A percentile compares a stretch with the other conserved stretches of the same genome.
phyloP scores from a whole-genome alignment of 306 rosid species.

The Sphenostylis stenocarpa region DNA sequence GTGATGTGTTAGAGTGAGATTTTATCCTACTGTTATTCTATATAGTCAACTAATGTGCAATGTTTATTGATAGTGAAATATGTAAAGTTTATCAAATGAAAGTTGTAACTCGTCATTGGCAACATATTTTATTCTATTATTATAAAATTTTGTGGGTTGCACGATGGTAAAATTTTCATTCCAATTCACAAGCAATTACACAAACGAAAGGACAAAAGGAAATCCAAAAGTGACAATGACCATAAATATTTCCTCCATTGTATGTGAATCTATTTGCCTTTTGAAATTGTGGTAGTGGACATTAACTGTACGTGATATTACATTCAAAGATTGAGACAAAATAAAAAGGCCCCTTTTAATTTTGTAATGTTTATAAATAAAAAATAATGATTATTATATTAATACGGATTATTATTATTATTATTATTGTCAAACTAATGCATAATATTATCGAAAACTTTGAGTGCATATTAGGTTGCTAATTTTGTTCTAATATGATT shows the following conservation, averaged over 20 bases:
- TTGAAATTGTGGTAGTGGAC: neutral
- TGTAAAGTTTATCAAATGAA: constrained; percentile 18
- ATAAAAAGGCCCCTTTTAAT: neutral
- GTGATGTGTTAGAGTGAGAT: no score
- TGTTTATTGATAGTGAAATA: constrained; percentile 20
- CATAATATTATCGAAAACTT: no score
- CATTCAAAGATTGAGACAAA: neutral
- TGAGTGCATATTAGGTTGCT: no score
- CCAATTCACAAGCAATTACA: neutral
- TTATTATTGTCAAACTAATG: no score
- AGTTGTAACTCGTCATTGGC: neutral
- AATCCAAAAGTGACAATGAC: constrained; percentile 5
- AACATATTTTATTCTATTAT: neutral
- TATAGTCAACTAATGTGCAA: neutral
- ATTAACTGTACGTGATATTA: neutral
- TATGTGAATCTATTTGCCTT: neutral
- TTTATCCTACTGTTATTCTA: neutral
- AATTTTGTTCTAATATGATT: no score
- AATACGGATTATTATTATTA: no score
- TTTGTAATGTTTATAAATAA: no score
- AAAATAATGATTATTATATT: no score
- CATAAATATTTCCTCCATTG: neutral
- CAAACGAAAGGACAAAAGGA: neutral
- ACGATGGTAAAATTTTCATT: neutral
- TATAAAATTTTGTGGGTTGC: neutral